A percentile compares a stretch with the other conserved stretches of the same genome.
Conservation (phyloP, 169 alveolate genomes). For the Eimeria zaria region DNA sequence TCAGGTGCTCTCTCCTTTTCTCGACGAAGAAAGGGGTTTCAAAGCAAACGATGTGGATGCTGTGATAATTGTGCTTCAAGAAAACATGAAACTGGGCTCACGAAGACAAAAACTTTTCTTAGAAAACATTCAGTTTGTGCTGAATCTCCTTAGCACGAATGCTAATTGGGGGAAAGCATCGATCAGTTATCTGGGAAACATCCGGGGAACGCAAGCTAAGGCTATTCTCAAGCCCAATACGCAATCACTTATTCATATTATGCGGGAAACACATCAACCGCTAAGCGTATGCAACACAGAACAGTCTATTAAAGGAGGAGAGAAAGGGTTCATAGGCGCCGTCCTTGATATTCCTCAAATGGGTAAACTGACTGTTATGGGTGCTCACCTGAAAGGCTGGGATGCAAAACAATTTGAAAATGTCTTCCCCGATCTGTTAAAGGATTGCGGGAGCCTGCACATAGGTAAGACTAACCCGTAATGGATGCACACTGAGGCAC, state of each 20-base stretch:
- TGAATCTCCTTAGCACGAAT: neutral
- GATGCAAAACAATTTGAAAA: neutral
- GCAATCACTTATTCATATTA: neutral
- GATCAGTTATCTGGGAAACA: constrained; percentile 2
- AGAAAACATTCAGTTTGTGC: neutral
- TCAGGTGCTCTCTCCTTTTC: constrained; percentile 28
- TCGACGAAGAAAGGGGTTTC: constrained; percentile 8
- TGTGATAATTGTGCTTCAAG: constrained; percentile 25
- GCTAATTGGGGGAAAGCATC: constrained; percentile 35
- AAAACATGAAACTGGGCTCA: neutral
- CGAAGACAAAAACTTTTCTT: neutral
- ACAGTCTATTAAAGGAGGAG: neutral
- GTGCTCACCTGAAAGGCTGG: constrained; percentile 67
- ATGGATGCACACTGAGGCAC: neutral
- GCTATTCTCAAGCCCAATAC: neutral
- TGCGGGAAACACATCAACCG: constrained; percentile 13
- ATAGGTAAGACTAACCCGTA: neutral
- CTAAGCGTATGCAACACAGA: neutral
- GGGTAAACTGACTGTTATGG: constrained; percentile 39
- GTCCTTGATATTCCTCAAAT: neutral
- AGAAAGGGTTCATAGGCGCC: constrained; percentile 54
- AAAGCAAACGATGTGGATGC: constrained; percentile 28
- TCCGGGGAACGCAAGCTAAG: constrained; percentile 29
- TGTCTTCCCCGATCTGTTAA: neutral
- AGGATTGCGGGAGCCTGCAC: neutral